Conservation (phyloP, 805 yeast genomes). For the Kregervanrija delftensis region DNA sequence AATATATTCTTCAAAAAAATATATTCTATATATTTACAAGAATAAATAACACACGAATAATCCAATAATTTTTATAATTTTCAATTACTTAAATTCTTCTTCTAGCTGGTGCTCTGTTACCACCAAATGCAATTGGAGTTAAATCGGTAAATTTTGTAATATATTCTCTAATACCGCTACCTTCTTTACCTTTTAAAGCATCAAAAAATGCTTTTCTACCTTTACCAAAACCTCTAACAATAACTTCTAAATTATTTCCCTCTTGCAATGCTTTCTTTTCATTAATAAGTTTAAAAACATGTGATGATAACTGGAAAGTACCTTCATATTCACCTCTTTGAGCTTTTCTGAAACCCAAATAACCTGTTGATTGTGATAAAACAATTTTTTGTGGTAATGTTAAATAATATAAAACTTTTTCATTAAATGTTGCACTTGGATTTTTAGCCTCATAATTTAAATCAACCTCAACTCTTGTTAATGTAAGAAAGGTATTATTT, state of each 20-base stretch:
- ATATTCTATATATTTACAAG: too few species aligned
- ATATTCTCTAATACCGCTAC: conserved; percentile 55
- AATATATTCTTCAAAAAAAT: too few species aligned
- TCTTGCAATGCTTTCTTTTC: conserved; percentile 34
- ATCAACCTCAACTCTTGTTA: conserved; percentile 66
- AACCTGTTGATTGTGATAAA: conserved; percentile 70
- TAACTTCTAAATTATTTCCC: conserved; percentile 61
- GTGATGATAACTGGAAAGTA: conserved; percentile 73
- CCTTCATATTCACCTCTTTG: conserved; percentile 94
- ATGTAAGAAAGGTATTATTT: conserved; percentile 77
- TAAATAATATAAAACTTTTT: conserved; percentile 69
- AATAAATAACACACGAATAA: too few species aligned
- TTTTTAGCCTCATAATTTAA: conserved; percentile 49
- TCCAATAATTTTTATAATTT: not conserved
- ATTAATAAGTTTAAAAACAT: conserved; percentile 63
- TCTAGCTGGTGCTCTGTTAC: conserved; percentile 74
- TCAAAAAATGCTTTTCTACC: conserved; percentile 83
- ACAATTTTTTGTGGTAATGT: conserved; percentile 73
- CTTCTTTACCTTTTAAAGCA: conserved; percentile 87
- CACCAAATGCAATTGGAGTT: conserved; percentile 87
- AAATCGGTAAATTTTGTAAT: conserved; percentile 69
- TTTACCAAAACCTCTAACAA: conserved; percentile 77
- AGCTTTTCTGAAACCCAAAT: conserved; percentile 81
- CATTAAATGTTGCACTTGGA: conserved; percentile 49
- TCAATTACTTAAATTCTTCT: conserved; percentile 47